Conservation (phyloP, 73 alveolate genomes). For the Paramecium primaurelia region DNA sequence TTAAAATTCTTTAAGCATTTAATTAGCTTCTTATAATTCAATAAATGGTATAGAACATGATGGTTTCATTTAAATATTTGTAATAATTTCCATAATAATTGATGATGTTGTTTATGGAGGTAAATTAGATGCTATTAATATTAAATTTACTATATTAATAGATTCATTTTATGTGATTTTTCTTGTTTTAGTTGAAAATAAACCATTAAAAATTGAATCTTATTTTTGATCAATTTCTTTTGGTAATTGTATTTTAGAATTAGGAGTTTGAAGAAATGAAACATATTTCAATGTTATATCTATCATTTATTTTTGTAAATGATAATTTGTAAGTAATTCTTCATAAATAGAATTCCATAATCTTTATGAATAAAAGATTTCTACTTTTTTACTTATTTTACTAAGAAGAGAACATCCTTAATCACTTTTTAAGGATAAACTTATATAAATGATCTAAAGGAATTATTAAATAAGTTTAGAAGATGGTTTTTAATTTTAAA, state of each 20-base stretch:
- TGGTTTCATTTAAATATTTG: background rate
- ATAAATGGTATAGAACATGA: conserved; percentile 16
- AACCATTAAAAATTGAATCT: background rate
- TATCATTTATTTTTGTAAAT: background rate
- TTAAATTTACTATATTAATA: background rate
- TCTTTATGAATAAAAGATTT: background rate
- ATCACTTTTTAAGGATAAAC: background rate
- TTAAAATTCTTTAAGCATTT: background rate
- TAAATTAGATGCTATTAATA: background rate
- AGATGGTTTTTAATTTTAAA: background rate
- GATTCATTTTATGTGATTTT: background rate
- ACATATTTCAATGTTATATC: conserved; percentile 7
- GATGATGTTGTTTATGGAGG: background rate
- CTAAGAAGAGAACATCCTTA: background rate
- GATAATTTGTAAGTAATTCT: background rate
- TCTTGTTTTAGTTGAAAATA: background rate
- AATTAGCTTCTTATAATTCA: background rate
- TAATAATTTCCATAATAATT: background rate
- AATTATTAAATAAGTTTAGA: background rate
- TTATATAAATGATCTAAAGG: background rate
- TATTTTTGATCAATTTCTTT: background rate
- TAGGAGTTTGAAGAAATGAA: background rate
- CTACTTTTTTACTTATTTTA: background rate
- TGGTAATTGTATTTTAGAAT: conserved; percentile 7
- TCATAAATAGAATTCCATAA: background rate